A percentile compares a stretch with the other conserved stretches of the same genome.
These are phyloP conservation scores for Oidium heveae DNA, from an alignment of 2,329 filamentous ascomycete species.

Conservation along the genomic window DNA sequence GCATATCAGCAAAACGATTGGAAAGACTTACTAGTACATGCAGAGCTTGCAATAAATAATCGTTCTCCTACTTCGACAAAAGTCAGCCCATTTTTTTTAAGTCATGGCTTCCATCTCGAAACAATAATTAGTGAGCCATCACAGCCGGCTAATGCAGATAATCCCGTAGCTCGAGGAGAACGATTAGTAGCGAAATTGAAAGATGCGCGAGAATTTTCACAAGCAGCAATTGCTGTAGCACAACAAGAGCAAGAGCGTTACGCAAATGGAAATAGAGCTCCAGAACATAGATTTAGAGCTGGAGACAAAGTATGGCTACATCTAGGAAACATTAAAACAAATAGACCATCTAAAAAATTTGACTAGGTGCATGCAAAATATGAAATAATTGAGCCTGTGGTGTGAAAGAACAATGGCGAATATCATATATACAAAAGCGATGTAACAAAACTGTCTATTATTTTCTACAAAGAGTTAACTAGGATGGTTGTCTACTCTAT, in stretches of 20 bases:
- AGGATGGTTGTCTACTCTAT: too few species aligned
- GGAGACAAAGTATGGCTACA: not conserved
- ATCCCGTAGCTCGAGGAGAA: not conserved
- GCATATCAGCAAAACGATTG: not conserved
- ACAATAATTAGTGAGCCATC: not conserved
- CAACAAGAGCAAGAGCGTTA: not conserved
- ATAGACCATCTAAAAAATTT: too few species aligned
- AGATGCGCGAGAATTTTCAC: not conserved
- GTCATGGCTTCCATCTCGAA: not conserved
- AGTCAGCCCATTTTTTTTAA: not conserved
- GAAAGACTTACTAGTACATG: not conserved
- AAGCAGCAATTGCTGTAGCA: not conserved
- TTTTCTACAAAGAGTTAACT: too few species aligned
- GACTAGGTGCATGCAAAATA: too few species aligned
- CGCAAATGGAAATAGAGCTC: not conserved
- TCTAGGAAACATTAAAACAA: too few species aligned
- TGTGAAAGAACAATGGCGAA: too few species aligned
- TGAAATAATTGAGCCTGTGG: too few species aligned
- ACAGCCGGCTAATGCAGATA: not conserved
- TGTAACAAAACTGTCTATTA: too few species aligned
- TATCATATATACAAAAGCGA: too few species aligned
- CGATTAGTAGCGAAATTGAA: not conserved
- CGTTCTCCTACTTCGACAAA: not conserved
- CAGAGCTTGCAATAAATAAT: not conserved
- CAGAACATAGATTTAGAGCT: not conserved